Base-by-base conservation (phyloP, 2,329 filamentous ascomycete species). In the Paradendryphiella salina region DNA sequence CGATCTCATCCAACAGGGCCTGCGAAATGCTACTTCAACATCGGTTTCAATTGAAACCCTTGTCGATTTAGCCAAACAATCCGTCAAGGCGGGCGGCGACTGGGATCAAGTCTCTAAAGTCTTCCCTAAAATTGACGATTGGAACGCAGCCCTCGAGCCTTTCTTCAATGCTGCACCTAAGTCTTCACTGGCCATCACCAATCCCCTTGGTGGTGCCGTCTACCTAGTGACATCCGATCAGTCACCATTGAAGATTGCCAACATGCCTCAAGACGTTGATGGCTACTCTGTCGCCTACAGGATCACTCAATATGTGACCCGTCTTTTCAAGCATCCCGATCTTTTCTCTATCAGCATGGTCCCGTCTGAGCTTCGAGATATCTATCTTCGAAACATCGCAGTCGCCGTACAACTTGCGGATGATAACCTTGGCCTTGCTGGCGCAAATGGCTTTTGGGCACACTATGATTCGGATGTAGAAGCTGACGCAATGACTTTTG, bases 221-320 rank as follows among this genome's bases (percentile, higher is more conserved):
- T 85, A 87, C 57, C 74, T 96, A 3, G 78, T 87, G 0, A 73
- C 57, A 50, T 66, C 45, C 50, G 67, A 15, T 41, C 54, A 33
- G 50, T 65, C 52, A 65, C 20, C 47, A 8, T 31, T 36, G 5
- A 46, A 59, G 52, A 37, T 54, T 56, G 62, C 59, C 50, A 64
- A 61, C 36, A 73, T 81, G 13, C 67, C 75, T 26, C 79, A 86
- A 35, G 91, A 96, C 66, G 76, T 80, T 3, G 82, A 83, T 57
- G 88, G 88, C 0, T 83, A 85, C 26, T 90, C 90, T 1, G 78
- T 88, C 46, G 84, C 90, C 1, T 82, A 89, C 11, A 82, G 93
- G 47, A 88, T 95, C 76, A 84, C 87, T 1, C 78, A 87, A 40
- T 96, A 91, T 68, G 81, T 84, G 0, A 77, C 79, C 5, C 80